Evolutionary conservation across 257 asterid genomes (phyloP), one percentile per base, ranked within the genome.

Genomic region (Solanum boliviense): DNA sequence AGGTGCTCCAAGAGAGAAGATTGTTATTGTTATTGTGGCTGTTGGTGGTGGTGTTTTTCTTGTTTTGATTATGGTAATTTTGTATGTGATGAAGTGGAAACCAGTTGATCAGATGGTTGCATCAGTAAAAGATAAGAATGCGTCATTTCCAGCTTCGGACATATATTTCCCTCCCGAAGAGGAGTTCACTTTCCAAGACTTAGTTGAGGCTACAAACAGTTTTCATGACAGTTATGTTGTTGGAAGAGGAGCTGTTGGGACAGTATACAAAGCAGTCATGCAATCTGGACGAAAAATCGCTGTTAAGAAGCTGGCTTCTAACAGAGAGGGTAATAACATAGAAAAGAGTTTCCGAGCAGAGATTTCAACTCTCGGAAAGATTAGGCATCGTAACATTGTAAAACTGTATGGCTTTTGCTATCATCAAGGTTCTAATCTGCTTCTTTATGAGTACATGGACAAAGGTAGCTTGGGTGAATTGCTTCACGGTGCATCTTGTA

Each of bases 231-330:
- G 88, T 29, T 94, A 89, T 73, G 94, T 94, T 62, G 91, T 96
- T 15, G 99, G 99, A 38, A 91, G 92, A 86, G 99, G 99, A 41
- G 99, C 95, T 21, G 98, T 91, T 5, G 99, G 98, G 89, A 94
- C 95, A 0, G 98, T 96, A 44, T 96, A 95, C 90, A 94, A 92
- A 90, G 99, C 99, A 1, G 94, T 92, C 15, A 79, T 95, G 92
- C 94, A 86, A 16, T 91, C 97, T 6, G 88, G 93, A 31, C 95
- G 90, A 41, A 91, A 78, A 27, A 88, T 96, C 48, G 99, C 99
- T 12, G 95, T 95, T 2, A 96, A 96, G 91, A 96, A 90, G 92
- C 94, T 96, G 7, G 92, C 95, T 5, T 96, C 99, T 10, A 91
- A 94, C 84, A 91, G 98, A 91, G 98, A 96, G 88, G 95, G 98